Base-by-base conservation (phyloP, 352 stramenopile species). In the Phytopythium oedochilum region DNA sequence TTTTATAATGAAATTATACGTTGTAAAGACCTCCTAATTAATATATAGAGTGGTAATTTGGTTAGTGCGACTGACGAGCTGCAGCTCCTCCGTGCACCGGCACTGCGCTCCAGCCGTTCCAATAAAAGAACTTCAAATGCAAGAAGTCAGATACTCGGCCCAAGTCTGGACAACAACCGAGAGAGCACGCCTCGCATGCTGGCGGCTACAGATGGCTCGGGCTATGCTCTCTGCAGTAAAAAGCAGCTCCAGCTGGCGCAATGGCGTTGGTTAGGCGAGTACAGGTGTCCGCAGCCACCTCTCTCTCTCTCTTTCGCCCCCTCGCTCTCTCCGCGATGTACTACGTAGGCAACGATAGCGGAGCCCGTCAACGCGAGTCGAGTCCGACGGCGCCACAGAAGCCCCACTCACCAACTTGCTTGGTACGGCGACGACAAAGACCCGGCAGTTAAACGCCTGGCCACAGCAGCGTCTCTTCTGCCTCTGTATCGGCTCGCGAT, bases 351-450 rank as follows among this genome's bases (percentile, higher is more conserved):
- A n/a, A n/a, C n/a, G 10, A 36, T 36, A 36, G 32, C 32, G 32
- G 32, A 36, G 32, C 32, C 26, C 1, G 25, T 34, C n/a, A n/a
- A n/a, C n/a, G n/a, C n/a, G n/a, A n/a, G n/a, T 52, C 29, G 7
- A 36, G 45, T 52, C 45, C 45, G 45, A 38, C 45, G 26, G 39
- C 45, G 43, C 45, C 10, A 17, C 2, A 11, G 22, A 47, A 20
- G 12, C 1, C 22, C 22, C 46, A 53, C 29, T 53, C 46, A 42
- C 46, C 46, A 53, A 53, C 46, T 53, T 53, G 28, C 46, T 53
- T 53, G 46, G 46, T 42, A 53, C 45, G 44, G 26, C 44, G 44
- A 42, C 29, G 15, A 53, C 46, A 29, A 38, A 2, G 26, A 4
- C 31, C 20, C 18, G 26, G 26, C 5, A 8, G 2, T 10, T 38